Conservation (phyloP, 495 filamentous ascomycete genomes). For the Tetracladium marchalianum region DNA sequence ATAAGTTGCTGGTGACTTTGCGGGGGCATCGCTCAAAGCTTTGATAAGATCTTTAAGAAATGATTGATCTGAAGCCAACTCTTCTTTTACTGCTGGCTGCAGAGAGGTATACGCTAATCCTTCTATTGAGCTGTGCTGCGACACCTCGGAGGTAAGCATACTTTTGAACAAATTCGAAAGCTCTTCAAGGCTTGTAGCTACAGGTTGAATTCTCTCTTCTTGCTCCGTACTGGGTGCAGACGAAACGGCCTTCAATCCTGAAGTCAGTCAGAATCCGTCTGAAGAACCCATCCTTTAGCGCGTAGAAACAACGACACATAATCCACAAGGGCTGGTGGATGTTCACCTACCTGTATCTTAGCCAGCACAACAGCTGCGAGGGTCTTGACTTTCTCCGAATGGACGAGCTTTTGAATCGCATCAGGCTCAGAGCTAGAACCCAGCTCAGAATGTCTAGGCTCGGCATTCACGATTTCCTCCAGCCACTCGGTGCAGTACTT, state of each 20-base stretch:
- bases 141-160: conserved; percentile 53
- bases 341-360: conserved; percentile 51
- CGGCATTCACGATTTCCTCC: conserved; percentile 62
- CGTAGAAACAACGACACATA: neutral
- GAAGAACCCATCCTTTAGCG: neutral
- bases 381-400: conserved; percentile 40
- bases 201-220: conserved; percentile 31
- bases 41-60: conserved; percentile 61
- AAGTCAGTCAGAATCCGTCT: conserved; percentile 34
- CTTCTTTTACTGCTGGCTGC: conserved; percentile 72
- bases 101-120: conserved; percentile 88
- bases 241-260: conserved; percentile 39
- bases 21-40: conserved; percentile 46
- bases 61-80: conserved; percentile 51
- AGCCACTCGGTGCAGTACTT: conserved; percentile 79
- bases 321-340: neutral
- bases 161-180: conserved; percentile 69
- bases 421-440: conserved; percentile 12
- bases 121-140: conserved; percentile 62
- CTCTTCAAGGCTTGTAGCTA: conserved; percentile 52
- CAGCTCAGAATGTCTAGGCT: conserved; percentile 50
- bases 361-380: conserved; percentile 81
- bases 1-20: conserved; percentile 65
- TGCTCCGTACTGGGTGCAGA: conserved; percentile 24
- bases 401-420: conserved; percentile 21